These are phyloP conservation scores for Xylariaceae sp. DNA, from an alignment of 2,329 filamentous ascomycete species.

Conservation along the genomic window DNA sequence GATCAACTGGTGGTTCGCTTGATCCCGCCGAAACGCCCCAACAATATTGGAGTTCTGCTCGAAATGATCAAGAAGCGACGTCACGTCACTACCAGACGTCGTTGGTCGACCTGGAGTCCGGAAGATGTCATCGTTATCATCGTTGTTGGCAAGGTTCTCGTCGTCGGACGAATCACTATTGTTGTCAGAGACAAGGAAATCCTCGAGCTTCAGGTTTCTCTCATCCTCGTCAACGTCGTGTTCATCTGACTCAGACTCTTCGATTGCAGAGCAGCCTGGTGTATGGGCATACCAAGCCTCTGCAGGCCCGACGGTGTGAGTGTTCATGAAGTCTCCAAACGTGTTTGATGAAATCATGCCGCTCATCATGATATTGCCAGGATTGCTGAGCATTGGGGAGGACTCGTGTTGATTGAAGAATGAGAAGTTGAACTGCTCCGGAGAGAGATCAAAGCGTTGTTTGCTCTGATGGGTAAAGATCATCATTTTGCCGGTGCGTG, in stretches of 20 bases:
- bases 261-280: slow-evolving; percentile 51
- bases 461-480: slow-evolving; percentile 54
- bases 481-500: slow-evolving; percentile 57
- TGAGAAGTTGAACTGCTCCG: slow-evolving; percentile 50
- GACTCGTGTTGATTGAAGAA: slow-evolving; percentile 36
- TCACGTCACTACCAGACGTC: slow-evolving; percentile 44
- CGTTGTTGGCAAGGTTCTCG: slow-evolving; percentile 39
- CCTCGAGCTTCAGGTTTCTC: slow-evolving; percentile 60
- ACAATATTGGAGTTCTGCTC: slow-evolving; percentile 65
- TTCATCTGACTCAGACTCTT: slow-evolving; percentile 42
- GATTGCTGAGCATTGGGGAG: slow-evolving; percentile 60
- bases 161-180: slow-evolving; percentile 57
- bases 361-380: slow-evolving; percentile 74
- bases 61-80: slow-evolving; percentile 61
- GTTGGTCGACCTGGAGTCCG: slow-evolving; percentile 48
- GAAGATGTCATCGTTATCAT: slow-evolving; percentile 38
- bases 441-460: slow-evolving; percentile 44
- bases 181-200: slow-evolving; percentile 67
- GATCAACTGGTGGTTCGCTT: slow-evolving; percentile 58
- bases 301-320: slow-evolving; percentile 65
- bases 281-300: slow-evolving; percentile 73
- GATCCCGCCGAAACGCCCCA: slow-evolving; percentile 71
- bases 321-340: slow-evolving; percentile 54
- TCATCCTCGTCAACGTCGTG: slow-evolving; percentile 63
- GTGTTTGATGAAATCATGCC: slow-evolving; percentile 59